phyloP scores from a whole-genome alignment of 176 grass and related monocot species.

The Pontederia paniculata region DNA sequence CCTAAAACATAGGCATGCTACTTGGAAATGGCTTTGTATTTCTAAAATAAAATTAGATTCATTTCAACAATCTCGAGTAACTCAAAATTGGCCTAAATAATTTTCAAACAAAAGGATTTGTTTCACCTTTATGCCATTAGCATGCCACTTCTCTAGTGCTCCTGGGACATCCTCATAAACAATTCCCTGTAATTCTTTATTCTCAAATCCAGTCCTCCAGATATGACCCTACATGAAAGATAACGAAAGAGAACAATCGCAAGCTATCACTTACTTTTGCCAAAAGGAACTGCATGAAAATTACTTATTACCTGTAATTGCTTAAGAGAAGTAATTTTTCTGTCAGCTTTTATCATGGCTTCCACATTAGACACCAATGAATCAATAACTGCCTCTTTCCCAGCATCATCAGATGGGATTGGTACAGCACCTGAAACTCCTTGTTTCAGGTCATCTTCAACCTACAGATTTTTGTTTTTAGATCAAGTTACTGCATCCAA shows the following conservation, averaged over 20 bases:
- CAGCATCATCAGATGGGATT: conserved; percentile 46
- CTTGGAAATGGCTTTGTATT: neutral
- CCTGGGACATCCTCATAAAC: conserved; percentile 86
- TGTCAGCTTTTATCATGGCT: conserved; percentile 89
- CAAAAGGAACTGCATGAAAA: neutral
- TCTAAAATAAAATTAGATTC: neutral
- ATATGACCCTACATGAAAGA: conserved; percentile 71
- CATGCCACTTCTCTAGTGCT: conserved; percentile 76
- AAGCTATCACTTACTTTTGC: neutral
- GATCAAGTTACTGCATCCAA: neutral
- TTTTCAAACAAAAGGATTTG: too few relatives aligned
- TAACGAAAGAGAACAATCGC: neutral
- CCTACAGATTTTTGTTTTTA: conserved; percentile 32
- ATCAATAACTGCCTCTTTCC: conserved; percentile 53
- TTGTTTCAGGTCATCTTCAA: conserved; percentile 68
- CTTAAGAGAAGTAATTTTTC: conserved; percentile 93
- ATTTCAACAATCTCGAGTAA: neutral
- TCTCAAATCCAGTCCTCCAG: conserved; percentile 88
- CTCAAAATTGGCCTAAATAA: too few relatives aligned
- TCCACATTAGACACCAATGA: conserved; percentile 72
- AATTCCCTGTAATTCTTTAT: conserved; percentile 68
- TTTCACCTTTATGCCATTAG: conserved; percentile 53
- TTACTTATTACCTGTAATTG: conserved; percentile 75
- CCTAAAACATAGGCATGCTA: too few relatives aligned
- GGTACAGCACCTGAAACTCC: conserved; percentile 51